phyloP scores from a whole-genome alignment of 768 basidiomycete genomes.

The Phaeolepiota aurea region DNA sequence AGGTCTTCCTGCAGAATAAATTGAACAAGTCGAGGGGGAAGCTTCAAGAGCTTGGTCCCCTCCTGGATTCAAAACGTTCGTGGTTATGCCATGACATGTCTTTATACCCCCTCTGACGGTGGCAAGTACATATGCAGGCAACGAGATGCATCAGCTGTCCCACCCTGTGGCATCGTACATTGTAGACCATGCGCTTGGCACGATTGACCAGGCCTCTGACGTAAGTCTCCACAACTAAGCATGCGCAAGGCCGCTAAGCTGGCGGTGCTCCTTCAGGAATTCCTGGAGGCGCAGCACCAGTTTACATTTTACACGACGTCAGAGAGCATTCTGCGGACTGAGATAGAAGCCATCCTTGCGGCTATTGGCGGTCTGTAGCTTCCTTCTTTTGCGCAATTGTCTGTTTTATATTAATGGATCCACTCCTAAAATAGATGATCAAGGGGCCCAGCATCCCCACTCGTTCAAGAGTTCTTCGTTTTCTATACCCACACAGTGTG shows the following conservation, averaged over 20 bases:
- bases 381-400: background rate
- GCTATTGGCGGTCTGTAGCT: slow-evolving; percentile 54
- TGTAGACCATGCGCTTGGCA: slow-evolving; percentile 42
- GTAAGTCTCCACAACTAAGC: slow-evolving; percentile 23
- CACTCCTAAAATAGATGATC: slow-evolving; percentile 51
- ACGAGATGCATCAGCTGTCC: slow-evolving; percentile 44
- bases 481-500: slow-evolving; percentile 77
- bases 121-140: slow-evolving; percentile 24
- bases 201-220: slow-evolving; percentile 49
- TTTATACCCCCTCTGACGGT: background rate
- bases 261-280: slow-evolving; percentile 33
- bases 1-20: slow-evolving; percentile 77
- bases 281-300: slow-evolving; percentile 58
- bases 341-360: slow-evolving; percentile 49
- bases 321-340: slow-evolving; percentile 50
- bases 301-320: slow-evolving; percentile 45
- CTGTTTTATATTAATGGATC: background rate
- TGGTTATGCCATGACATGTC: slow-evolving; percentile 6
- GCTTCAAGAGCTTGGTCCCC: slow-evolving; percentile 50
- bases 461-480: slow-evolving; percentile 81
- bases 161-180: slow-evolving; percentile 38
- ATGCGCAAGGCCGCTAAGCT: slow-evolving; percentile 4
- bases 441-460: slow-evolving; percentile 64
- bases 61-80: slow-evolving; percentile 58
- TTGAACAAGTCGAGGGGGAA: slow-evolving; percentile 51